Evolutionary conservation across 352 stramenopile genomes (phyloP).

Genomic region (Elongisporangium undulatum): DNA sequence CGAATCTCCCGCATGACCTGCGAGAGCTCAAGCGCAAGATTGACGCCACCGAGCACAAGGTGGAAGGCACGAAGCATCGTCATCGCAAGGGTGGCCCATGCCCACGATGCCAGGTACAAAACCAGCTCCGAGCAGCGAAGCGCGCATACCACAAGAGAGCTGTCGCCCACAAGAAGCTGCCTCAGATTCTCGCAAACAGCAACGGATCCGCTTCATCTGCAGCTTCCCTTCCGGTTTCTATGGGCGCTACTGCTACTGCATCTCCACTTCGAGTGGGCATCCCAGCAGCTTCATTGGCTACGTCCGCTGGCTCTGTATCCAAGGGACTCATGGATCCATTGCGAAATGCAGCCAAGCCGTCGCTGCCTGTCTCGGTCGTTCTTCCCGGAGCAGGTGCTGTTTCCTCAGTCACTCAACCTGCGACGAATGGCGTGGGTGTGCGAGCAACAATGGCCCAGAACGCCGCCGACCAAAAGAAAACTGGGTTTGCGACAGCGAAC

Average conservation of each 20-base stretch:
- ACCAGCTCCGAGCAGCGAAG: slow-evolving; percentile 75
- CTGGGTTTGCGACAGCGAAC: not conserved
- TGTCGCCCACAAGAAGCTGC: slow-evolving; percentile 78
- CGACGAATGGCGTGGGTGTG: not conserved
- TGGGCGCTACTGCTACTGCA: not conserved
- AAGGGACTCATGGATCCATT: not conserved
- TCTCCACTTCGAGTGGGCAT: not conserved
- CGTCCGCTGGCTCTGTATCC: not conserved
- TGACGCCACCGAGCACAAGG: slow-evolving; percentile 78
- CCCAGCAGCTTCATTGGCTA: not conserved
- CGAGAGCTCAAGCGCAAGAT: slow-evolving; percentile 85
- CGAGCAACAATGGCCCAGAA: not conserved
- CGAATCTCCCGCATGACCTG: slow-evolving; percentile 71
- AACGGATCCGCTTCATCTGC: not conserved
- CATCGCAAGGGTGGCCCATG: slow-evolving; percentile 81
- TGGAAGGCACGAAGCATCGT: slow-evolving; percentile 84
- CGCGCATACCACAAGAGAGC: slow-evolving; percentile 78
- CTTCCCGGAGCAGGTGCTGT: not conserved
- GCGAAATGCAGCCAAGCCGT: not conserved
- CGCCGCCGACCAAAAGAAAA: not conserved
- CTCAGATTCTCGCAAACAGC: slow-evolving; percentile 27
- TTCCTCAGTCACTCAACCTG: not conserved
- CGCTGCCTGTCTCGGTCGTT: not conserved
- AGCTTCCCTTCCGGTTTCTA: not conserved
- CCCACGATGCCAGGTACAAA: slow-evolving; percentile 78